phyloP scores from a whole-genome alignment of 2,329 filamentous ascomycete species.

The Fusarium nodosum region DNA sequence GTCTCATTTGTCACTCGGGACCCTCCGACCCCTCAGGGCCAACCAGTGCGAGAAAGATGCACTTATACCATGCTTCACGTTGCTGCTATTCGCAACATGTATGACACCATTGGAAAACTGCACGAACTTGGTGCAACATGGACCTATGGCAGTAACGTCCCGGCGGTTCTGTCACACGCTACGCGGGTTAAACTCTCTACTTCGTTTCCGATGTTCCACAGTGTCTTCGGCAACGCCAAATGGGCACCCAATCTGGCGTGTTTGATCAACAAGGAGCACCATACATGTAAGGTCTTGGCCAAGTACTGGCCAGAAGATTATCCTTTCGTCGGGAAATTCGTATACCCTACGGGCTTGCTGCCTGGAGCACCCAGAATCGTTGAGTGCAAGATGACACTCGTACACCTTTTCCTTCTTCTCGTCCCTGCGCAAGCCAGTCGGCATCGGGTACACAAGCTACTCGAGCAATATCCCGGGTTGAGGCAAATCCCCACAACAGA shows the following conservation, averaged over 20 bases:
- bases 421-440: accelerated
- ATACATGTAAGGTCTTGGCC: neutral
- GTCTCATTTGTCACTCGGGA: neutral
- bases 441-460: neutral
- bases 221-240: neutral
- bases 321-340: neutral
- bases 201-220: neutral
- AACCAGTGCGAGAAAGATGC: neutral
- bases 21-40: no score
- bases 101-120: neutral
- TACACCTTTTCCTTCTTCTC: neutral
- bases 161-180: neutral
- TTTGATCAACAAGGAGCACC: neutral
- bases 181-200: neutral
- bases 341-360: neutral
- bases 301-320: neutral
- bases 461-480: neutral
- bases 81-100: neutral
- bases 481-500: neutral
- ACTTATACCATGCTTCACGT: constrained; percentile 20
- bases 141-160: neutral
- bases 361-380: neutral
- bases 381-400: neutral
- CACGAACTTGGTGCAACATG: constrained; percentile 2
- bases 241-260: constrained; percentile 13